Evolutionary conservation across 208 protist species (phyloP), one percentile per base, ranked within the genome.

Genomic region (Trypanosoma theileri): DNA sequence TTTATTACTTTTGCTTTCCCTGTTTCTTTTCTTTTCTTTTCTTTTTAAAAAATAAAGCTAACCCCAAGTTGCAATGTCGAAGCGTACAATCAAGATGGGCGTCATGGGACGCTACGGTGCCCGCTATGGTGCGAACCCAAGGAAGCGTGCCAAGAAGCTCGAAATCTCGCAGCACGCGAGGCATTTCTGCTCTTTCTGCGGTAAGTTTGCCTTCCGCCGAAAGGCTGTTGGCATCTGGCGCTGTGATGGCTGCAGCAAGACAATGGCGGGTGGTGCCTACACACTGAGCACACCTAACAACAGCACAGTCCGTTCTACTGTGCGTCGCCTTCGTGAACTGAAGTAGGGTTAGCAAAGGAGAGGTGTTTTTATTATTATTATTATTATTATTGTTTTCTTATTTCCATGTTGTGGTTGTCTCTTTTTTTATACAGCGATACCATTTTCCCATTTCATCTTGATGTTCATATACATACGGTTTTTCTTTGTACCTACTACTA

Each of bases 101-200:
- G 95, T 99, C 76, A 97, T 98, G 84, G 98, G 98, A 65, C 99
- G 99, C 91, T 99, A 99, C 84, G 98, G 98, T 75, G 98, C 97
- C 78, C 95, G 98, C 79, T 99, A 99, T 85, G 98, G 98, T 97
- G 88, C 98, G 71, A 98, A 98, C 74, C 94, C 98, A 28, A 88
- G 98, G 86, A 99, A 99, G 88, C 96, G 98, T 71, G 91, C 98
- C 53, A 99, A 99, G 94, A 99, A 99, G 92, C 98, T 99, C 35
- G 98, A 99, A 81, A 91, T 99, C 61, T 97, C 95, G 57, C 98
- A 99, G 91, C 98, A 99, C 84, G 86, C 98, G 56, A 98, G 93
- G 71, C 99, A 99, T 88, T 98, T 98, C 70, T 99, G 98, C 92
- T 89, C 89, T 28, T 99, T 99, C 92, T 99, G 98, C 86, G 98